Base-by-base conservation (phyloP, 2,329 filamentous ascomycete species). In the Parasarocladium wereldwijsianum region DNA sequence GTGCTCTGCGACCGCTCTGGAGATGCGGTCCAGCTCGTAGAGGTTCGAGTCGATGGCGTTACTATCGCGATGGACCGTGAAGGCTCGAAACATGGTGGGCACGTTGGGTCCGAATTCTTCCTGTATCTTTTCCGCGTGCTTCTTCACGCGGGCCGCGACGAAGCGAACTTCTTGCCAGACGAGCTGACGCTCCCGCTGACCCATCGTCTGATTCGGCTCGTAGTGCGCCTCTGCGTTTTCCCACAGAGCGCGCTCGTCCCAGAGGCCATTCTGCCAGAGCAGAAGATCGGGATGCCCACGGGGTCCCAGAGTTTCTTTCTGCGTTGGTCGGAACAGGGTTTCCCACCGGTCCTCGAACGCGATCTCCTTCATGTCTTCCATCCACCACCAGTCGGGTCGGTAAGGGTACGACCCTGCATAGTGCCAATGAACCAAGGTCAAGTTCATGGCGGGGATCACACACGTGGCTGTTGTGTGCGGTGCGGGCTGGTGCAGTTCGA, bases 91-190 rank as follows among this genome's bases (percentile, higher is more conserved):
- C 28, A 30, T 30, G 19, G 28, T 30, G 8, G 28, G 28, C 4
- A 24, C 20, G 17, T 30, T 15, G 28, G 28, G 20, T 9, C 28
- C 28, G 20, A 30, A 30, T 18, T 30, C 28, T 8, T 19, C 17
- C 5, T 5, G 6, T 5, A 30, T 8, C 4, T 21, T 19, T 15
- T 30, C 19, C 6, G 24, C 28, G 15, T 23, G 28, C 20, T 30
- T 30, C 28, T 30, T 30, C 6, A 30, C 28, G 4, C 28, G 28
- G 13, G 28, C 28, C 11, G 28, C 24, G 21, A 30, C 24, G 20
- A 30, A 30, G 5, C 28, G 28, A 13, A 30, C 28, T 17, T 30
- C 28, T 17, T 30, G 28, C 28, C 28, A 30, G 7, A 30, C 28
- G 7, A 30, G 28, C 15, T 30, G 28, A 24, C 28, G 28, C n/a